Evolutionary conservation across 1,139 yeast genomes (phyloP), one percentile per base, ranked within the genome.

Genomic region (Yamadazyma epiphylla): DNA sequence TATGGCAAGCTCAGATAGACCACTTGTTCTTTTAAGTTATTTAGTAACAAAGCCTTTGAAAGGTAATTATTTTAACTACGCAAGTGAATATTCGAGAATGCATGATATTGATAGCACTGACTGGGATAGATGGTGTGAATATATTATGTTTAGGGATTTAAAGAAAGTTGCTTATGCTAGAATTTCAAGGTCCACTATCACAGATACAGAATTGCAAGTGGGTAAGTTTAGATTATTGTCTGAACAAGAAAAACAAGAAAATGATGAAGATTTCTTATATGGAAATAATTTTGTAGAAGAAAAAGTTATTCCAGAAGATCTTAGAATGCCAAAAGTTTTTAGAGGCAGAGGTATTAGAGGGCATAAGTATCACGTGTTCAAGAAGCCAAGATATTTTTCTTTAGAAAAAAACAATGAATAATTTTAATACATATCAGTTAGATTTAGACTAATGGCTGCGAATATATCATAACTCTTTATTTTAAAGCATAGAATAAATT

Each of bases 61-160:
- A 51, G 97, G 96, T 11, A 89, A 91, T 59, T 91, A 91, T 64
- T 80, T 86, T 58, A 88, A 89, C 2, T 88, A 87, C 56, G 95
- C 89, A 12, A 80, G 95, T 48, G 83, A 82, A 31, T 59, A 66
- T 43, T 80, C 94, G 2, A 82, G 95, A 27, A 86, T 91, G 91
- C 77, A 80, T 46, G 98, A 91, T 55, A 88, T 91, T 43, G 98
- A 91, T 53, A 81, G 89, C 30, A 69, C 83, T 8, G 98, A 91
- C 55, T 86, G 94, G 83, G 98, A 91, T 53, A 77, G 98, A 62
- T 91, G 98, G 98, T 91, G 98, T 63, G 95, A 91, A 60, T 91
- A 91, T 60, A 88, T 91, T 40, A 64, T 91, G 43, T 91, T 83
- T 72, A 84, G 91, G 55, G 81, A 83, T 37, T 64, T 91, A 58